Base-by-base conservation (phyloP, 495 filamentous ascomycete genomes). In the Niebla homalea region DNA sequence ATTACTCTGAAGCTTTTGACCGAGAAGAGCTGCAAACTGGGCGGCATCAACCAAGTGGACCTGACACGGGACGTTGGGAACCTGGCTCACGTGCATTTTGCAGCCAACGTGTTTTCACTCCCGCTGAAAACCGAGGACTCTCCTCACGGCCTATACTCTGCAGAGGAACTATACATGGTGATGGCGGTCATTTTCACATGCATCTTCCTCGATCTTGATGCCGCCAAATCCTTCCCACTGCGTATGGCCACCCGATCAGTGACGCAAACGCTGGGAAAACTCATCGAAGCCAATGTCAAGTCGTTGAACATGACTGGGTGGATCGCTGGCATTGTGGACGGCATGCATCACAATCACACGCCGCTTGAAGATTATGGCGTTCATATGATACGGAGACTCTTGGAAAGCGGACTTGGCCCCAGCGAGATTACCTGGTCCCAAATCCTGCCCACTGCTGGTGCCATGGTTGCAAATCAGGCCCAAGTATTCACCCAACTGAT, bases 121-220 rank as follows among this genome's bases (percentile, higher is more conserved):
- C 82, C 87, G 0, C 66, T 94, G 52, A 84, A 85, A 67, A 81
- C 77, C 35, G 74, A 78, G 52, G 74, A 80, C 23, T 78, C 81
- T 58, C 71, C 79, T 11, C 75, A 74, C 51, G 84, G 83, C 5
- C 66, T 87, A 32, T 89, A 87, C 67, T 84, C 78, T 7, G 83
- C 85, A 56, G 77, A 89, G 36, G 85, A 92, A 64, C 66, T 92
- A 51, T 89, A 87, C 64, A 79, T 76, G 64, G 76, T 81, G n/a
- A 67, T 93, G 6, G 72, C 83, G 0, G 70, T 80, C 23, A 73
- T 89, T 49, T 88, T 79, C 59, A 64, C 62, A 21, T 69, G 67
- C 52, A 64, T 77, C 26, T 79, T 77, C 67, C 73, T 75, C 54
- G 76, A 79, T 44, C 51, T 73, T 1, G 77, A 80, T 36, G 59